These are phyloP conservation scores for Gigaspora rosea DNA, from an alignment of 192 early-diverging fungal genomes.

Conservation along the genomic window DNA sequence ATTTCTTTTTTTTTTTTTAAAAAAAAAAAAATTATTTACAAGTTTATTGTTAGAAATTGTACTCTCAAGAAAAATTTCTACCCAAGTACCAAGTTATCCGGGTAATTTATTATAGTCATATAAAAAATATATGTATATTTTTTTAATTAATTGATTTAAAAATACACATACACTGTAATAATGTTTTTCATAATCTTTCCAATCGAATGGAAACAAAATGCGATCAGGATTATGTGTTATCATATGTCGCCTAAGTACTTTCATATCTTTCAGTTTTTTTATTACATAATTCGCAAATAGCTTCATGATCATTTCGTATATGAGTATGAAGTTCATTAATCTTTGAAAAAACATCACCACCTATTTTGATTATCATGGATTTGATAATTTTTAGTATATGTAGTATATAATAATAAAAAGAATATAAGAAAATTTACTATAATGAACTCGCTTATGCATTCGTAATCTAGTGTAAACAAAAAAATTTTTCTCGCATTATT, in stretches of 20 bases:
- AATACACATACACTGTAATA: conserved; percentile 10
- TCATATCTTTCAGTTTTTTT: neutral
- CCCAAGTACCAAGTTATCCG: too few relatives aligned
- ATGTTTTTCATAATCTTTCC: conserved; percentile 28
- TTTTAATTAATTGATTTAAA: too few relatives aligned
- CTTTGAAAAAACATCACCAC: conserved; percentile 14
- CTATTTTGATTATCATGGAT: conserved; percentile 8
- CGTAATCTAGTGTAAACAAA: conserved; percentile 3
- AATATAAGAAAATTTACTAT: neutral
- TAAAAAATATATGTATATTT: too few relatives aligned
- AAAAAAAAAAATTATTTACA: neutral
- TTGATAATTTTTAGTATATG: too few relatives aligned
- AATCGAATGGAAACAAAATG: conserved; percentile 22
- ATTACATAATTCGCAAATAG: conserved; percentile 10
- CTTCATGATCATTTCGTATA: conserved; percentile 21
- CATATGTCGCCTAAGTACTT: neutral
- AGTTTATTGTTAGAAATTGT: neutral
- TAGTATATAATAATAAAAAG: neutral
- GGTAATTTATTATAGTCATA: too few relatives aligned
- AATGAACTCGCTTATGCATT: neutral
- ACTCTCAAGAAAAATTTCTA: too few relatives aligned
- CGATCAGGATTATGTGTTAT: conserved; percentile 16
- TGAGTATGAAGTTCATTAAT: conserved; percentile 5
- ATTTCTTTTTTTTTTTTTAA: neutral
- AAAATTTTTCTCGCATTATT: conserved; percentile 13